A percentile compares a stretch with the other conserved stretches of the same genome.
Evolutionary conservation across 2,329 filamentous ascomycete species (phyloP).

Genomic region (Fusarium papillatum): DNA sequence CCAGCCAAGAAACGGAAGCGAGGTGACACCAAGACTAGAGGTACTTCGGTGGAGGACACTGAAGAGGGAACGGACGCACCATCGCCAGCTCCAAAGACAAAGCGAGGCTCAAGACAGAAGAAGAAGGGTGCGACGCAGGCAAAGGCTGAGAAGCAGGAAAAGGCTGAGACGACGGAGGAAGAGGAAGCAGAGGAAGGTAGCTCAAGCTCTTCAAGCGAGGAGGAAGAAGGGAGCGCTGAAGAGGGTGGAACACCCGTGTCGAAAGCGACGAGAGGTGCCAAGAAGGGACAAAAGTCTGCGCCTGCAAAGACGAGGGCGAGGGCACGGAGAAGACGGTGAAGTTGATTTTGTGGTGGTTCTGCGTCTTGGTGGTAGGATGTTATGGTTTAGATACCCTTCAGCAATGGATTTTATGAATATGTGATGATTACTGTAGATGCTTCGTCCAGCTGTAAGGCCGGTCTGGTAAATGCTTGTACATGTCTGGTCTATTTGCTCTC

Average conservation of each 20-base stretch:
- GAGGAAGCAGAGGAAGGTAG: conserved; percentile 54
- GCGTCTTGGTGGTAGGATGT: background rate
- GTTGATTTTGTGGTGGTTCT: conserved; percentile 11
- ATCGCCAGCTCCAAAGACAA: conserved; percentile 52
- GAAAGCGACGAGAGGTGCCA: conserved; percentile 52
- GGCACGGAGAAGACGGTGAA: conserved; percentile 46
- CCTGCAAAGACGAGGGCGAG: conserved; percentile 47
- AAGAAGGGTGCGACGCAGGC: conserved; percentile 60
- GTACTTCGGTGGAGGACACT: conserved; percentile 62
- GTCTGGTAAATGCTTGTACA: background rate
- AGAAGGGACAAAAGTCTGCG: conserved; percentile 48
- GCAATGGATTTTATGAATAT: conserved; percentile 11
- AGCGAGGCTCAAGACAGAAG: conserved; percentile 58
- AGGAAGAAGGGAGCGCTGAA: conserved; percentile 51
- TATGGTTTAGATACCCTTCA: conserved; percentile 24
- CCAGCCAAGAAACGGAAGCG: conserved; percentile 62
- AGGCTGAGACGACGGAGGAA: conserved; percentile 50
- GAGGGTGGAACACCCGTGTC: conserved; percentile 55
- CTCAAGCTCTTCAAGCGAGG: conserved; percentile 49
- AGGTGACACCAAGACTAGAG: conserved; percentile 54
- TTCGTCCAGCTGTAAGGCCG: background rate
- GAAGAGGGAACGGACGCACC: conserved; percentile 58
- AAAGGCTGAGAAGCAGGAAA: conserved; percentile 54
- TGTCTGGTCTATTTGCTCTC: conserved; percentile 44
- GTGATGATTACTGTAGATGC: background rate